Percentiles rank a stretch among this genome's conserved stretches.
Conservation (phyloP, 176 grass and related monocot species). For the Oryza brachyantha region DNA sequence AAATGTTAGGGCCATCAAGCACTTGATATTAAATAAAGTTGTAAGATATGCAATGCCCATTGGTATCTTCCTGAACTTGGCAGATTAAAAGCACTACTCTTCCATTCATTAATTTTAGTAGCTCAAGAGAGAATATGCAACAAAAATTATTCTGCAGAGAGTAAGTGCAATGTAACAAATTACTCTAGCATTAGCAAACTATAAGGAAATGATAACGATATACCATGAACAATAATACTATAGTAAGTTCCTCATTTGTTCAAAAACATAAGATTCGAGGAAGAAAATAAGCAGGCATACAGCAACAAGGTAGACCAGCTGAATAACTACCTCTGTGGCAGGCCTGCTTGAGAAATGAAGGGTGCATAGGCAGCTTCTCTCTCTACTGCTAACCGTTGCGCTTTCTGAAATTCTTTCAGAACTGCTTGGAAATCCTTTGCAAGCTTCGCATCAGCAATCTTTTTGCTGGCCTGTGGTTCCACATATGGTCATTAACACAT, state of each 20-base stretch:
- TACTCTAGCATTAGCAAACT: constrained; percentile 6
- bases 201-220: not conserved
- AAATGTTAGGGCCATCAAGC: not conserved
- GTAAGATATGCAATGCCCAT: not conserved
- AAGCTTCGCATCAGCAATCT: constrained; percentile 92
- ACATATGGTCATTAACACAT: constrained; percentile 21
- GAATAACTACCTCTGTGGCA: constrained; percentile 61
- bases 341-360: constrained; percentile 59
- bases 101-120: not conserved
- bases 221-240: not conserved
- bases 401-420: constrained; percentile 91
- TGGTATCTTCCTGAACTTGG: not conserved
- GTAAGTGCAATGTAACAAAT: not conserved
- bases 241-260: not conserved
- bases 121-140: not conserved
- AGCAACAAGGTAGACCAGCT: not conserved
- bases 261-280: not conserved
- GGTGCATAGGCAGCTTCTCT: constrained; percentile 95
- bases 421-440: constrained; percentile 98
- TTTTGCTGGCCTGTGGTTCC: constrained; percentile 77
- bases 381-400: constrained; percentile 81
- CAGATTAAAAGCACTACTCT: not conserved
- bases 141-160: not conserved
- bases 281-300: not conserved
- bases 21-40: not conserved